Percentiles rank a stretch among this genome's conserved stretches.
phyloP scores from a whole-genome alignment of 1,284 basidiomycete genomes.

The Ustilago loliicola region DNA sequence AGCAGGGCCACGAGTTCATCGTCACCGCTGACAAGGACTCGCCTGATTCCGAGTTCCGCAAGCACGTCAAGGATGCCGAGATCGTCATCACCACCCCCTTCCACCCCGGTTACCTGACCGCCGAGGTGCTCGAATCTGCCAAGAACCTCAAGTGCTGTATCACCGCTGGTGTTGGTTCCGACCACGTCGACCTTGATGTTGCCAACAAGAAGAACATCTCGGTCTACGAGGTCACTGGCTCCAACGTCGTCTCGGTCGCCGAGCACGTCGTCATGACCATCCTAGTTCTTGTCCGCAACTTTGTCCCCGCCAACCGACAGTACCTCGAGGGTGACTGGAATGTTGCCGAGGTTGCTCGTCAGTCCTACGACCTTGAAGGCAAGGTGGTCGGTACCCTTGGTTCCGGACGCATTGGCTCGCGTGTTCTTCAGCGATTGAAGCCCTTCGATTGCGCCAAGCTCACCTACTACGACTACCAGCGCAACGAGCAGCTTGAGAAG shows the following conservation, averaged over 20 bases:
- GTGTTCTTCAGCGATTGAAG: constrained; percentile 84
- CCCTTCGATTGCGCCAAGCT: constrained; percentile 93
- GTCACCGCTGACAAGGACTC: constrained; percentile 86
- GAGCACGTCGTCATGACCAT: constrained; percentile 90
- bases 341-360: constrained; percentile 69
- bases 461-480: constrained; percentile 90
- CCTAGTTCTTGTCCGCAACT: constrained; percentile 88
- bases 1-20: constrained; percentile 79
- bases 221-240: constrained; percentile 82
- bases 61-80: constrained; percentile 81
- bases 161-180: constrained; percentile 94
- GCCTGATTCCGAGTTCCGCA: constrained; percentile 85
- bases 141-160: constrained; percentile 92
- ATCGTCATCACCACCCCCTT: constrained; percentile 85
- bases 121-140: constrained; percentile 82
- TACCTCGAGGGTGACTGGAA: constrained; percentile 59
- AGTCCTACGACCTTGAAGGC: constrained; percentile 84
- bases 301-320: constrained; percentile 78
- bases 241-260: constrained; percentile 81
- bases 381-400: constrained; percentile 89
- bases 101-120: constrained; percentile 83
- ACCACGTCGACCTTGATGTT: constrained; percentile 86
- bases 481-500: constrained; percentile 80
- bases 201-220: constrained; percentile 86
- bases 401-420: constrained; percentile 72